A percentile compares a stretch with the other conserved stretches of the same genome.
Evolutionary conservation across 208 protist species (phyloP).

Genomic region (Crithidia fasciculata): DNA sequence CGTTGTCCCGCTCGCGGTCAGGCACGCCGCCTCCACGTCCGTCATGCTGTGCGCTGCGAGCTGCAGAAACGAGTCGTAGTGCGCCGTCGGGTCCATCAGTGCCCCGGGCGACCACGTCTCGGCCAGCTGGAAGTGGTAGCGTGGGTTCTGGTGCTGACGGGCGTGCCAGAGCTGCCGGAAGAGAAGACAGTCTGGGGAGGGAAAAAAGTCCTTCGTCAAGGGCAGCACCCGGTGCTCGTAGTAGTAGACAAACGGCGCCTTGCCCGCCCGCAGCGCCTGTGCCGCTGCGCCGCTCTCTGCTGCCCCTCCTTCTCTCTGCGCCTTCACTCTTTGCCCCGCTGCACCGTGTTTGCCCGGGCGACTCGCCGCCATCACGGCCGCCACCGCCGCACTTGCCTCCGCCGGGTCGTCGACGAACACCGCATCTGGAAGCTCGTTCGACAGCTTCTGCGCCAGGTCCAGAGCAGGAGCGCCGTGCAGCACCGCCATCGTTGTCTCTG

Average conservation of each 20-base stretch:
- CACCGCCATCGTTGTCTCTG: constrained; percentile 9
- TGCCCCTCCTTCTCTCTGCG: neutral
- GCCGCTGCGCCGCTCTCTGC: neutral
- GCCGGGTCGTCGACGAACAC: constrained; percentile 28
- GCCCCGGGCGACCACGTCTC: constrained; percentile 50
- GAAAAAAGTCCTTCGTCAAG: constrained; percentile 55
- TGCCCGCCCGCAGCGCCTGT: constrained; percentile 13
- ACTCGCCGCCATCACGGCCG: constrained; percentile 20
- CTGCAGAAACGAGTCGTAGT: constrained; percentile 30
- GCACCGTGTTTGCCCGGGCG: neutral
- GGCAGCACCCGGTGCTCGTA: constrained; percentile 59
- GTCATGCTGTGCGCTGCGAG: constrained; percentile 20
- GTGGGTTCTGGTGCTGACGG: constrained; percentile 43
- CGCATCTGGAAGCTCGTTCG: neutral
- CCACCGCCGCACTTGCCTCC: constrained; percentile 9
- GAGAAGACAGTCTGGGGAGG: constrained; percentile 39
- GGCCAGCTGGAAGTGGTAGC: constrained; percentile 59
- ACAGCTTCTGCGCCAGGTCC: constrained; percentile 16
- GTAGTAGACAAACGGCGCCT: constrained; percentile 36
- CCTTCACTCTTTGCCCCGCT: neutral
- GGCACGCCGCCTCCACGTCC: constrained; percentile 26
- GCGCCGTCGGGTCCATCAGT: constrained; percentile 47
- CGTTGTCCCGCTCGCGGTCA: constrained; percentile 1
- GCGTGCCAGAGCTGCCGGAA: constrained; percentile 59
- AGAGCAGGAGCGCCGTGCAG: constrained; percentile 14